Evolutionary conservation across 2,329 filamentous ascomycete species (phyloP).

Genomic region (Podosphaera leucotricha): DNA sequence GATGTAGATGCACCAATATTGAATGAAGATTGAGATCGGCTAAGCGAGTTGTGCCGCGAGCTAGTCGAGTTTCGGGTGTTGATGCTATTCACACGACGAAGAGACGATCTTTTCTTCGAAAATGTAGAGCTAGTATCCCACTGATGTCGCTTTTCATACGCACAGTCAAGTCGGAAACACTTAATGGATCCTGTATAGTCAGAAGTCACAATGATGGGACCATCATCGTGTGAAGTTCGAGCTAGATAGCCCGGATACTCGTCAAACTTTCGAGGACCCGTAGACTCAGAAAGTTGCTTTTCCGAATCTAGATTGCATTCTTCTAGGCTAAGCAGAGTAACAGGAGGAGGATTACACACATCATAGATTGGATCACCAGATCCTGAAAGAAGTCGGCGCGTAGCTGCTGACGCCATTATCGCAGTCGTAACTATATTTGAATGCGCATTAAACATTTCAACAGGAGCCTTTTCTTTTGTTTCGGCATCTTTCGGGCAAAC

Average conservation of each 20-base stretch:
- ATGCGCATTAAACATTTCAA: slow-evolving; percentile 82
- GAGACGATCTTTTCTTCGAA: slow-evolving; percentile 22
- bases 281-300: slow-evolving; percentile 10
- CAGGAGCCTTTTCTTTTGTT: slow-evolving; percentile 49
- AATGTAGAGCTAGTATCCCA: slow-evolving; percentile 63
- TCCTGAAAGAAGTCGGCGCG: slow-evolving; percentile 50
- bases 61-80: slow-evolving; percentile 26
- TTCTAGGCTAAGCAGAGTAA: slow-evolving; percentile 54
- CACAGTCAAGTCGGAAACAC: slow-evolving; percentile 73
- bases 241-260: slow-evolving; percentile 58
- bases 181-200: slow-evolving; percentile 79
- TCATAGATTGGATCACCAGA: slow-evolving; percentile 83
- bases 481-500: slow-evolving; percentile 28
- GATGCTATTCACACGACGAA: slow-evolving; percentile 13
- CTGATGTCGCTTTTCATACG: slow-evolving; percentile 51
- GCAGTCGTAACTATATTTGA: slow-evolving; percentile 75
- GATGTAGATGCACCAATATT: slow-evolving; percentile 9
- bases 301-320: slow-evolving; percentile 25
- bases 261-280: slow-evolving; percentile 24
- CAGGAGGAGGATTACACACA: slow-evolving; percentile 80
- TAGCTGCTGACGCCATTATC: slow-evolving; percentile 57
- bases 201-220: slow-evolving; percentile 80
- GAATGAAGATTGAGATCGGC: slow-evolving; percentile 15
- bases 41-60: slow-evolving; percentile 21
- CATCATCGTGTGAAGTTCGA: slow-evolving; percentile 50